phyloP scores from a whole-genome alignment of 2,329 filamentous ascomycete species.

The Penicillium italicum region DNA sequence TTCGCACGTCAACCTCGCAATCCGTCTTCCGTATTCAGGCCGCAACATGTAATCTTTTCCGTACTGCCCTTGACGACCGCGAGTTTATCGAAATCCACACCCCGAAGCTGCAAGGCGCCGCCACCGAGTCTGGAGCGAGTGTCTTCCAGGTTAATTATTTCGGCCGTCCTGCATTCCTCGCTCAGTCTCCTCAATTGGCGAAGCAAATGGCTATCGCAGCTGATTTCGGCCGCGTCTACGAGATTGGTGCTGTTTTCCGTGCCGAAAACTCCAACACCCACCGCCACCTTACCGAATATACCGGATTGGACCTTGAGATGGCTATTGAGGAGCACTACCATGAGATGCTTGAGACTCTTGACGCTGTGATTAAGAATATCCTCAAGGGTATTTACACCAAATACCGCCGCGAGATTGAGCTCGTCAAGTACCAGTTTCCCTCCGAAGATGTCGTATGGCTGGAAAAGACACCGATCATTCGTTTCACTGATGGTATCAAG shows the following conservation, averaged over 20 bases:
- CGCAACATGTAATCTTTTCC: conserved; percentile 75
- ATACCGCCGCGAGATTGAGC: conserved; percentile 68
- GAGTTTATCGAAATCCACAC: conserved; percentile 93
- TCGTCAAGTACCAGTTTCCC: conserved; percentile 78
- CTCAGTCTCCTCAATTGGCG: conserved; percentile 84
- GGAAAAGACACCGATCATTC: conserved; percentile 76
- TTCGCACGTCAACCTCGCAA: conserved; percentile 82
- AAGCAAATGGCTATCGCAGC: conserved; percentile 92
- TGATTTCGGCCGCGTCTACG: conserved; percentile 85
- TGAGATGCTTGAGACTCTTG: conserved; percentile 75
- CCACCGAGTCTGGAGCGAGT: conserved; percentile 85
- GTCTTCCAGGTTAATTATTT: conserved; percentile 95
- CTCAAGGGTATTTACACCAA: conserved; percentile 67
- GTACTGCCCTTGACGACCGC: conserved; percentile 66
- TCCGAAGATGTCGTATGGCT: conserved; percentile 83
- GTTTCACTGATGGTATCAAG: conserved; percentile 73
- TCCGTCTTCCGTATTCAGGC: conserved; percentile 84
- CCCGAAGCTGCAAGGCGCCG: conserved; percentile 83
- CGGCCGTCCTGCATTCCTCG: conserved; percentile 77
- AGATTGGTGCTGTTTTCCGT: conserved; percentile 85
- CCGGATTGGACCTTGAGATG: conserved; percentile 91
- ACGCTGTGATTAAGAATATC: conserved; percentile 76
- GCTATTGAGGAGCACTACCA: conserved; percentile 83
- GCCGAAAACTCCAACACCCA: conserved; percentile 96
- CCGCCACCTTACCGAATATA: conserved; percentile 90